These are phyloP conservation scores for Boechera stricta DNA, from an alignment of 345 rosid species.

Conservation along the genomic window DNA sequence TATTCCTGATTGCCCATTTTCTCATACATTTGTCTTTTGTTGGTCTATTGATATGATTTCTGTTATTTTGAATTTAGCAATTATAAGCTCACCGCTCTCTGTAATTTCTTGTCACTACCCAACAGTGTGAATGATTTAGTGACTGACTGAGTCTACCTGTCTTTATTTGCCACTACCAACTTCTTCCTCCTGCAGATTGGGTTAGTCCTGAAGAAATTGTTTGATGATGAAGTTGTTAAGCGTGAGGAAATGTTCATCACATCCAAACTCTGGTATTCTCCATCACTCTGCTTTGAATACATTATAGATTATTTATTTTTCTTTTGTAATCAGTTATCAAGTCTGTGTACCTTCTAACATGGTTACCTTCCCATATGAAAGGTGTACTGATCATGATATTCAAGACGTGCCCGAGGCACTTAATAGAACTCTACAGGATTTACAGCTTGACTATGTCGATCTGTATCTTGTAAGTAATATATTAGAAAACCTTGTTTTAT, in stretches of 20 bases:
- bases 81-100: not conserved
- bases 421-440: conserved; percentile 62
- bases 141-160: not conserved
- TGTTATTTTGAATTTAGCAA: conserved; percentile 1
- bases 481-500: not conserved
- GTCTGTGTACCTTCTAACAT: conserved; percentile 29
- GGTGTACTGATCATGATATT: conserved; percentile 66
- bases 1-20: not conserved
- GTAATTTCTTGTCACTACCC: not conserved
- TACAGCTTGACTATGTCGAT: conserved; percentile 78
- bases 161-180: not conserved
- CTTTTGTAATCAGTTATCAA: not conserved
- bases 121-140: conserved; percentile 1
- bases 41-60: not conserved
- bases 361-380: conserved; percentile 31
- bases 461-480: conserved; percentile 67
- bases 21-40: not conserved
- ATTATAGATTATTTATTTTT: not conserved
- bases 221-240: conserved; percentile 72
- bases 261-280: conserved; percentile 72
- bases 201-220: conserved; percentile 59
- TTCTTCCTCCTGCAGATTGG: conserved; percentile 57
- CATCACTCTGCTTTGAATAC: not conserved
- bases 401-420: conserved; percentile 69
- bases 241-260: conserved; percentile 79